Percentiles rank a stretch among this genome's conserved stretches.
These are phyloP conservation scores for Oxalis stricta DNA, from an alignment of 441 rosid genomes.

Conservation along the genomic window DNA sequence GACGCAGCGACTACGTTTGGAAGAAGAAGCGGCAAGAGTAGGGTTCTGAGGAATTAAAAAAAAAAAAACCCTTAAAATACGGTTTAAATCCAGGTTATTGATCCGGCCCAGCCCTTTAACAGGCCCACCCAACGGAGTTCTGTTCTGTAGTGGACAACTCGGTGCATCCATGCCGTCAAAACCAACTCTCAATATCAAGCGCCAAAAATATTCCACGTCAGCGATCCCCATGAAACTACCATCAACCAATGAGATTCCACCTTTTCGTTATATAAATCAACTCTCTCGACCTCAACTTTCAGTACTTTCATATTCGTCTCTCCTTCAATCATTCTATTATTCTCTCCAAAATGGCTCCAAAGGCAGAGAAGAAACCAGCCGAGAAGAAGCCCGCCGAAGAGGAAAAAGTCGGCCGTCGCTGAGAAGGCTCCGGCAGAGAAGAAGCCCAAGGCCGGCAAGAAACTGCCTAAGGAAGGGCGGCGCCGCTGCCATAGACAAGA, in stretches of 20 bases:
- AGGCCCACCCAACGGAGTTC: too few species aligned
- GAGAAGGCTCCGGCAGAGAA: constrained; percentile 45
- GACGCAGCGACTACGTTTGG: too few species aligned
- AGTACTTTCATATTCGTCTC: too few species aligned
- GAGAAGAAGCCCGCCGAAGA: constrained; percentile 35
- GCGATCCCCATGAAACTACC: not conserved
- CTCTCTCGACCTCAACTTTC: too few species aligned
- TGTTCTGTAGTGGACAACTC: not conserved
- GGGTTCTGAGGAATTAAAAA: too few species aligned
- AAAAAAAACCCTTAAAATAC: too few species aligned
- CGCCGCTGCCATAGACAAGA: constrained; percentile 32
- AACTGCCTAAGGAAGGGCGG: constrained; percentile 34
- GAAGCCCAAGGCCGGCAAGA: constrained; percentile 51
- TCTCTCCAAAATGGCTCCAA: constrained; percentile 12
- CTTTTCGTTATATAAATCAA: constrained; percentile 8
- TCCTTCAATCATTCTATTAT: not conserved
- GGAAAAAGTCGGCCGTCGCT: constrained; percentile 24
- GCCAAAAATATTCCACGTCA: not conserved
- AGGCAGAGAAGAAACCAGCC: constrained; percentile 40
- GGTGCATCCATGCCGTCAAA: not conserved
- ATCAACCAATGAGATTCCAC: constrained; percentile 15
- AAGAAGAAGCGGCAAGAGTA: too few species aligned
- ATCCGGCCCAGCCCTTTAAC: too few species aligned
- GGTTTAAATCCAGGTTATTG: constrained; percentile 5
- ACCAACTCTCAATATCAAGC: not conserved